phyloP scores from a whole-genome alignment of 179 eudicot genomes.

The Camellia oleifera region DNA sequence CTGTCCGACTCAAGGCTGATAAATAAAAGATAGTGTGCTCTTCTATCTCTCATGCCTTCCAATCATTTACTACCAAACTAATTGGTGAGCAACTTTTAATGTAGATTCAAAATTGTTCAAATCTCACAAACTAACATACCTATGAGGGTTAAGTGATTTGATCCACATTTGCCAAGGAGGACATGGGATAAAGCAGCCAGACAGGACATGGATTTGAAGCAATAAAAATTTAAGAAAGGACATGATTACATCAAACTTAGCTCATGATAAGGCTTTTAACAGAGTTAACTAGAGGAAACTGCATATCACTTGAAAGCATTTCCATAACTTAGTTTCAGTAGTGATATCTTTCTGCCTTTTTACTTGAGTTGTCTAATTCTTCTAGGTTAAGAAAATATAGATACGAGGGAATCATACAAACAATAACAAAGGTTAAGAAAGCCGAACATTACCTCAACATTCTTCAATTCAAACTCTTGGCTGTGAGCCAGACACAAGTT shows the following conservation, averaged over 20 bases:
- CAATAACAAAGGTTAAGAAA: neutral
- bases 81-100: neutral
- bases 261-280: neutral
- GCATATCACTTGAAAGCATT: neutral
- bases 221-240: neutral
- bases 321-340: neutral
- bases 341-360: neutral
- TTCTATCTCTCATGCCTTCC: neutral
- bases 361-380: neutral
- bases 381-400: constrained; percentile 1
- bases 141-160: neutral
- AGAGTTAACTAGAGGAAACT: neutral
- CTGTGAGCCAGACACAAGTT: constrained; percentile 78
- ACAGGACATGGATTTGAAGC: neutral
- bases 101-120: neutral
- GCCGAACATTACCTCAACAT: constrained; percentile 75
- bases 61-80: neutral
- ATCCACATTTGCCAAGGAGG: neutral
- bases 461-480: constrained; percentile 72
- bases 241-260: neutral
- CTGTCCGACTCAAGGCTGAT: neutral
- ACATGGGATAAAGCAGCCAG: neutral
- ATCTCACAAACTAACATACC: no score
- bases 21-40: neutral
- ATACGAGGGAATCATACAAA: neutral